Evolutionary conservation across 2,329 filamentous ascomycete species (phyloP), one percentile per base, ranked within the genome.

Genomic region (Pseudonectria buxi): DNA sequence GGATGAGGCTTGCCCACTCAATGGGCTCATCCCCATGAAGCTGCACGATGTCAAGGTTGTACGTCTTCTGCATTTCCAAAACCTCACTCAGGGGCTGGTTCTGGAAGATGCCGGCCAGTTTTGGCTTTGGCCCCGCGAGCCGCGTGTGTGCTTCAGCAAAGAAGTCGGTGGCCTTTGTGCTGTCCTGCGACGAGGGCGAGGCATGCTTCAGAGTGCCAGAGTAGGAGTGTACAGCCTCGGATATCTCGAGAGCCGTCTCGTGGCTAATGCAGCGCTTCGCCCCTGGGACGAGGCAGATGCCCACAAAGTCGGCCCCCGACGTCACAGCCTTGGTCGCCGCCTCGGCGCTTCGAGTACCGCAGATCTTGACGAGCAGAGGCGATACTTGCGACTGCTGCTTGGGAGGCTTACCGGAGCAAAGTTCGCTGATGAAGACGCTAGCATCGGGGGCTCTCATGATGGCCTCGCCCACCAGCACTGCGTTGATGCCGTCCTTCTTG

Each of bases 71-170:
- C 57, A 90, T 78, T 44, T 81, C 74, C 33, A 96, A 69, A 6
- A 98, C 72, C 49, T 95, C 87, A 25, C 78, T 75, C 9, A 98
- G 69, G 1, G 90, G 78, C 55, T 96, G 90, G 58, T 95, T 85
- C 51, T 86, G 83, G 67, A 98, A 98, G 3, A 98, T 90, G 37
- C 92, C 92, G 5, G 95, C 92, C 1, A 98, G 72, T 3, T 92
- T 72, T 1, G 90, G 81, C 9, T 84, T 64, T 11, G 76, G 55
- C 57, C 68, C 56, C 56, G 72, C 61, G 4, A 81, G 59, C 39
- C 67, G 64, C 24, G 61, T 56, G 15, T 58, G 49, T n/a, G 70
- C 65, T 33, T 66, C 61, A n/a, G 61, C 73, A 57, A 94, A 96
- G 62, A 81, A 95, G 55, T 89, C 86, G 7, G 67, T 72, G 3